Percentiles rank a stretch among this genome's conserved stretches.
phyloP scores from a whole-genome alignment of 2,329 filamentous ascomycete species.

The Alternaria arbusti region DNA sequence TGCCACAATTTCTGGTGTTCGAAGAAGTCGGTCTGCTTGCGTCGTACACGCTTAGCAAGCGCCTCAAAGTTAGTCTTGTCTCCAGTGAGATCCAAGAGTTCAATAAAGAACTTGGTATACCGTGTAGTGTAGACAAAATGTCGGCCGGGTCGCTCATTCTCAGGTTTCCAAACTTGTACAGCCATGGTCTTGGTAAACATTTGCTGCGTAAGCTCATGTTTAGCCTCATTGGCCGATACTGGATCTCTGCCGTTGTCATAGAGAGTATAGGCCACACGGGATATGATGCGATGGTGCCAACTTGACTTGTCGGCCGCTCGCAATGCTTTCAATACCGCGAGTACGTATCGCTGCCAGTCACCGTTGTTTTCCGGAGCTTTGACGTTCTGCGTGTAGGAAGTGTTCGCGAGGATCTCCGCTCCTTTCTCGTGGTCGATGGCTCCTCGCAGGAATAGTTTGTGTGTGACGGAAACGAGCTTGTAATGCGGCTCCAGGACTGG shows the following conservation, averaged over 20 bases:
- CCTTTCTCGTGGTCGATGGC: conserved; percentile 56
- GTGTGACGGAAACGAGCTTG: conserved; percentile 80
- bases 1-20: conserved; percentile 69
- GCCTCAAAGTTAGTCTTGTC: conserved; percentile 80
- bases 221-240: conserved; percentile 66
- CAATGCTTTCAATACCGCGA: conserved; percentile 66
- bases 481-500: conserved; percentile 91
- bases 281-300: conserved; percentile 93
- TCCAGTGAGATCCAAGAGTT: conserved; percentile 73
- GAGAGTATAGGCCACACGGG: conserved; percentile 70
- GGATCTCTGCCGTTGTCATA: conserved; percentile 63
- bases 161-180: conserved; percentile 93
- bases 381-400: conserved; percentile 62
- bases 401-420: conserved; percentile 58
- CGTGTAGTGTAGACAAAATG: conserved; percentile 92
- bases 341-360: conserved; percentile 66
- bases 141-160: conserved; percentile 80
- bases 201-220: conserved; percentile 79
- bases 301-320: conserved; percentile 83
- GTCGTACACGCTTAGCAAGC: conserved; percentile 78
- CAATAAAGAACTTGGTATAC: conserved; percentile 83
- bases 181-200: conserved; percentile 95
- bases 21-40: conserved; percentile 78
- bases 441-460: conserved; percentile 74
- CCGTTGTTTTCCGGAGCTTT: conserved; percentile 56